Conservation (phyloP, 2,329 filamentous ascomycete genomes). For the Fusarium pseudograminearum region DNA sequence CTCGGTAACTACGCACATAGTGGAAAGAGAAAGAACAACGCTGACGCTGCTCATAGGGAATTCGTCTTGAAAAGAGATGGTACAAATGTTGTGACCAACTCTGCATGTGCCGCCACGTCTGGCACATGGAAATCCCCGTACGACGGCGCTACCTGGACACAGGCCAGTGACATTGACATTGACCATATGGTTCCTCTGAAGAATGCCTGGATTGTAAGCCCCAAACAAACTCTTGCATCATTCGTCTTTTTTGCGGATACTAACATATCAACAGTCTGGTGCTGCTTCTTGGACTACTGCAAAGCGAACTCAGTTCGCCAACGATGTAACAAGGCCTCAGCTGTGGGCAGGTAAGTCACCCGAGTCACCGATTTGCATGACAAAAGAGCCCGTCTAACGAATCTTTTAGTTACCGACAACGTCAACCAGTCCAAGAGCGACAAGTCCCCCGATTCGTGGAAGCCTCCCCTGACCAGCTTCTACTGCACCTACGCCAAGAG, state of each 20-base stretch:
- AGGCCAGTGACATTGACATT: conserved; percentile 79
- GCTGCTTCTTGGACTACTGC: conserved; percentile 78
- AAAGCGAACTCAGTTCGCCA: conserved; percentile 77
- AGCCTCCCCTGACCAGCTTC: conserved; percentile 75
- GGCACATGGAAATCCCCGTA: conserved; percentile 80
- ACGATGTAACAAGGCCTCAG: conserved; percentile 81
- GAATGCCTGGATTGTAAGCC: conserved; percentile 79
- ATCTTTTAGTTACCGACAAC: conserved; percentile 72
- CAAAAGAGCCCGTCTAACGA: not conserved
- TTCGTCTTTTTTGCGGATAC: not conserved
- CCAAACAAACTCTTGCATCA: not conserved
- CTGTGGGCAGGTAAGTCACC: conserved; percentile 67
- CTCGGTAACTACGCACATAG: conserved; percentile 57
- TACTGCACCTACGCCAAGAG: conserved; percentile 82
- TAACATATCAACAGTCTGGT: conserved; percentile 66
- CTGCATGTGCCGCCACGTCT: conserved; percentile 71
- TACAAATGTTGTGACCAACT: conserved; percentile 67
- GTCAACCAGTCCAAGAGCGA: conserved; percentile 83
- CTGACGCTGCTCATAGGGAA: conserved; percentile 26
- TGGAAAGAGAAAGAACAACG: not conserved
- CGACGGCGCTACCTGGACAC: conserved; percentile 78
- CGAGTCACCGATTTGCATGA: too few relatives aligned
- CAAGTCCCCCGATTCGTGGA: conserved; percentile 79
- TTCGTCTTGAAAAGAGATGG: conserved; percentile 69
- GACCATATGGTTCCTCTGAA: conserved; percentile 86